Evolutionary conservation across 208 protist genomes (phyloP), one percentile per base, ranked within the genome.

Genomic region (Wallacemonas sp.): DNA sequence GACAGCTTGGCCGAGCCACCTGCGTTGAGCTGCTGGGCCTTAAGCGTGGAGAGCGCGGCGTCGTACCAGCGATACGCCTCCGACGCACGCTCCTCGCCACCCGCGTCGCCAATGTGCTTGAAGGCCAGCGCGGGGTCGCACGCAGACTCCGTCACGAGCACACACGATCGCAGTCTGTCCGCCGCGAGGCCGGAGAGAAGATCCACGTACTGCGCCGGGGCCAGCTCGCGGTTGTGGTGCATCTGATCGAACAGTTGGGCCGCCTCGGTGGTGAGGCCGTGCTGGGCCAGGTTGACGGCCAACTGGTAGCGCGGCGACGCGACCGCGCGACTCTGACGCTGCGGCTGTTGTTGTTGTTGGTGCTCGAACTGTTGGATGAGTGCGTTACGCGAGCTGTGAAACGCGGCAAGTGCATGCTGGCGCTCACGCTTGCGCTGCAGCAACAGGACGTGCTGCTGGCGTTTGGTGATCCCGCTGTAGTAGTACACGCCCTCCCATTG

Each of bases 401-500:
- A 87, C 0, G 55, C 39, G 8, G 43, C 34, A 33, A 85, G 66
- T 26, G 72, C 64, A 21, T 66, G 57, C 70, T 76, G 71, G 2
- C 83, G 68, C 34, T 85, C 78, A 16, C 80, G 84, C 70, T 92
- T 92, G 57, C 87, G 86, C 68, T 91, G 84, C 33, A 95, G 68
- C 23, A 93, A 67, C 26, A 90, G 48, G 14, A 87, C 74, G 61
- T 90, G 89, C 33, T 86, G 89, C 58, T 95, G 89, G 0, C 85
- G 78, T 44, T 80, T 85, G 21, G 84, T 93, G 49, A 90, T 88
- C 16, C 89, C 89, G 48, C 86, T 92, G 60, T 70, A 93, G 77
- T 95, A 95, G 71, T 88, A 91, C 16, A 95, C 89, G 21, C 85
- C 85, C 64, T 93, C 83, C 87, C 89, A 95, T 62, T 95, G 89